Conservation (phyloP, 2,329 filamentous ascomycete species). For the Alternaria rosae region DNA sequence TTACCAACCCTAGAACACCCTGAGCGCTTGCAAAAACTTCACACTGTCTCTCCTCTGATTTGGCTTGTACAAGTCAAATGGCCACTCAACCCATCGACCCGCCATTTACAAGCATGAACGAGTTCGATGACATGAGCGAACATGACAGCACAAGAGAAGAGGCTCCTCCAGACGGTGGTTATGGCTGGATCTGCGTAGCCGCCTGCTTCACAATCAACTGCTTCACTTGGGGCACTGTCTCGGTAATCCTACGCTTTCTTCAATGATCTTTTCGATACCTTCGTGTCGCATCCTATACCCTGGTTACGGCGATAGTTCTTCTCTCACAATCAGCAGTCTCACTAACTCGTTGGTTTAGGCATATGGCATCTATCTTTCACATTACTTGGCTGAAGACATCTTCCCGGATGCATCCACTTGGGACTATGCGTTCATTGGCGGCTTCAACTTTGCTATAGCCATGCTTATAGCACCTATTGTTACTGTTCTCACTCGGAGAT, state of each 20-base stretch:
- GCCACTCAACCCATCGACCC: conserved; percentile 7
- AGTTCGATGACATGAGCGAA: too few species aligned
- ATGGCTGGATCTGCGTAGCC: too few species aligned
- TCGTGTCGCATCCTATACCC: neutral
- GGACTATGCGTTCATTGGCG: conserved; percentile 53
- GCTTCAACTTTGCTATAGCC: conserved; percentile 47
- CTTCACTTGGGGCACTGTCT: conserved; percentile 30
- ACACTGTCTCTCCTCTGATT: neutral
- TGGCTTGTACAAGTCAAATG: neutral
- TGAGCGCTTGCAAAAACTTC: neutral
- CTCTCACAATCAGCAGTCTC: neutral
- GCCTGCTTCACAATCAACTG: too few species aligned
- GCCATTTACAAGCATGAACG: conserved; percentile 6
- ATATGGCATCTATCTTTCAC: conserved; percentile 55
- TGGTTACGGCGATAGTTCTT: neutral
- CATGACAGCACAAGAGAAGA: too few species aligned
- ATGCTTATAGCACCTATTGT: conserved; percentile 47
- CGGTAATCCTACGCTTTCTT: conserved; percentile 8
- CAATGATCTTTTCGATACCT: neutral
- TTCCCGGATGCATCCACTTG: conserved; percentile 47
- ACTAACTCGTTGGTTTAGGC: conserved; percentile 8
- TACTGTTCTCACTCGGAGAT: conserved; percentile 35
- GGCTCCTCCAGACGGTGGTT: too few species aligned
- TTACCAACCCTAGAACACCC: neutral
- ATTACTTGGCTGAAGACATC: conserved; percentile 48